Percentiles rank a stretch among this genome's conserved stretches.
Evolutionary conservation across 352 stramenopile species (phyloP).

Genomic region (Pythium coloratum): DNA sequence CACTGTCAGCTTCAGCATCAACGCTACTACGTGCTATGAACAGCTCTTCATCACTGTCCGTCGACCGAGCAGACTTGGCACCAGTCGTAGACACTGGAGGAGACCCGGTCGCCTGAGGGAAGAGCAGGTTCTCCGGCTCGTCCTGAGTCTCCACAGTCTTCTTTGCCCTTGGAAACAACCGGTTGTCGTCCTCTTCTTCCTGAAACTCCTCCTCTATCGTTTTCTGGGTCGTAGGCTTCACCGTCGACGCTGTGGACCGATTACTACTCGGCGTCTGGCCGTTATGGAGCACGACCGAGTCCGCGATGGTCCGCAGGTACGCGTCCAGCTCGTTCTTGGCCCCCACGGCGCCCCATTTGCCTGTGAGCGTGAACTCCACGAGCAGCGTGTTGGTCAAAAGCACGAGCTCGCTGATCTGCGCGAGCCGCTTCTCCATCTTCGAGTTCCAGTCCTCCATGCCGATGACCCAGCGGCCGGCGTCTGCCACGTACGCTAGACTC

Average conservation of each 20-base stretch:
- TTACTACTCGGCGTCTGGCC: background rate
- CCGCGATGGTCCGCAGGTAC: slow-evolving; percentile 63
- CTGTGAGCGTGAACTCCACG: slow-evolving; percentile 70
- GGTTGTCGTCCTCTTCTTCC: slow-evolving; percentile 1
- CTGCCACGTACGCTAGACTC: slow-evolving; percentile 36
- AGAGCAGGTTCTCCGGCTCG: background rate
- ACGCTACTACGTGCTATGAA: slow-evolving; percentile 8
- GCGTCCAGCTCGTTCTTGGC: slow-evolving; percentile 60
- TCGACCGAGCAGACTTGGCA: background rate
- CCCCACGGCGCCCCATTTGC: slow-evolving; percentile 50
- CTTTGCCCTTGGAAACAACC: slow-evolving; percentile 4
- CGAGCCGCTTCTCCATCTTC: slow-evolving; percentile 84
- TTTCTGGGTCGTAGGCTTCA: background rate
- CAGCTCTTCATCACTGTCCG: slow-evolving; percentile 1
- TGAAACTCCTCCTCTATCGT: background rate
- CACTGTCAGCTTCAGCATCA: background rate
- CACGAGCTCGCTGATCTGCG: slow-evolving; percentile 83
- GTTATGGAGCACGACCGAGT: slow-evolving; percentile 68
- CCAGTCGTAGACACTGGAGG: background rate
- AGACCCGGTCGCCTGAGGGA: background rate
- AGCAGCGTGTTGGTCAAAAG: slow-evolving; percentile 73
- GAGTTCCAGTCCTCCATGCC: slow-evolving; percentile 85
- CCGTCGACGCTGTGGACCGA: slow-evolving; percentile 1
- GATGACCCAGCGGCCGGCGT: slow-evolving; percentile 70
- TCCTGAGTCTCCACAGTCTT: background rate